A percentile compares a stretch with the other conserved stretches of the same genome.
Conservation (phyloP, 768 basidiomycete genomes). For the Lactarius akahatsu region DNA sequence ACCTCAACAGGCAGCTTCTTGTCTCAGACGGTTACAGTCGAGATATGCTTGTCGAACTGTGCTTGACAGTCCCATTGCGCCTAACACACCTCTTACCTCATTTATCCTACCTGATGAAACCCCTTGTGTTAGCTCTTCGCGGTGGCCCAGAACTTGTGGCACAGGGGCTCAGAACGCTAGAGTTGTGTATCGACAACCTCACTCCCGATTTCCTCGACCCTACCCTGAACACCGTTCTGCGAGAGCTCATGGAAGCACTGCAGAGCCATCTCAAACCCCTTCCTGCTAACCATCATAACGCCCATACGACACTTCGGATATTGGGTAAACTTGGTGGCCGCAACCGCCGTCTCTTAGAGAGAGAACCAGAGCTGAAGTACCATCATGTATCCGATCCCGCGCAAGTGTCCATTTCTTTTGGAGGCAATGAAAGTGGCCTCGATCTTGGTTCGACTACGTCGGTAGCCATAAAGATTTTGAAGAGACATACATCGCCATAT, state of each 20-base stretch:
- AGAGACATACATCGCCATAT: slow-evolving; percentile 49
- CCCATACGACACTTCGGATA: slow-evolving; percentile 94
- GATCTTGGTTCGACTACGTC: slow-evolving; percentile 63
- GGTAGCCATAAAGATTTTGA: slow-evolving; percentile 64
- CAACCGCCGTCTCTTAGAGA: slow-evolving; percentile 81
- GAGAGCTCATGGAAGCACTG: slow-evolving; percentile 93
- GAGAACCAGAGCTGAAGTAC: slow-evolving; percentile 75
- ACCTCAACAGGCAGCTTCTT: slow-evolving; percentile 84
- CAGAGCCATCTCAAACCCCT: slow-evolving; percentile 88
- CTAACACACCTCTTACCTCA: slow-evolving; percentile 95
- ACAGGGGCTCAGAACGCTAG: slow-evolving; percentile 93
- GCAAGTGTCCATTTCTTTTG: slow-evolving; percentile 70
- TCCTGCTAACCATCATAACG: slow-evolving; percentile 84
- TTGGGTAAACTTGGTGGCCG: slow-evolving; percentile 95
- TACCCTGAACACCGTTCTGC: slow-evolving; percentile 85
- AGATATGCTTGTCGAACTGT: slow-evolving; percentile 96
- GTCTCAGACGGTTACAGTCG: slow-evolving; percentile 77
- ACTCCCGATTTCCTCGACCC: slow-evolving; percentile 98
- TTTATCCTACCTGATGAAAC: slow-evolving; percentile 94
- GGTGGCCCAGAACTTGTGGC: slow-evolving; percentile 88
- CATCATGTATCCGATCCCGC: slow-evolving; percentile 68
- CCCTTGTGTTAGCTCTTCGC: slow-evolving; percentile 85
- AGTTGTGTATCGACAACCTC: slow-evolving; percentile 98
- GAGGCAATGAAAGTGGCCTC: slow-evolving; percentile 59
- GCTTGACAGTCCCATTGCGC: slow-evolving; percentile 93